phyloP scores from a whole-genome alignment of 306 rosid species.

The Astragalus glycyphyllos region DNA sequence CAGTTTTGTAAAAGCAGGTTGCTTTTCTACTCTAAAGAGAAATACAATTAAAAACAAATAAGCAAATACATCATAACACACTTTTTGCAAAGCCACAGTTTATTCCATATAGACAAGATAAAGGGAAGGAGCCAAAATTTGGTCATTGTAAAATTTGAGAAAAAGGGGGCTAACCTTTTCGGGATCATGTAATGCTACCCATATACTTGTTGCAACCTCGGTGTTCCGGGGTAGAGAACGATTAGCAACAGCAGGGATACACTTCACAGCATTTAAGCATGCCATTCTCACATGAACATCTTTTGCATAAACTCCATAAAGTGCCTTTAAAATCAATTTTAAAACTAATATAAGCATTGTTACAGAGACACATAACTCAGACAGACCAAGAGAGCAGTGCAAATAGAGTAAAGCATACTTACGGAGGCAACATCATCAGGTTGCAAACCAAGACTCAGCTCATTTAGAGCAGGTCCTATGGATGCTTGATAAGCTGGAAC shows the following conservation, averaged over 20 bases:
- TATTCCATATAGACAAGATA: not conserved
- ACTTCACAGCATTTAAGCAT: constrained; percentile 87
- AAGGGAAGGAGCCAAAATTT: constrained; percentile 15
- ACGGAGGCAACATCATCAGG: constrained; percentile 87
- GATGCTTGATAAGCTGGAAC: constrained; percentile 84
- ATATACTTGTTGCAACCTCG: constrained; percentile 88
- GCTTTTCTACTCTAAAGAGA: not conserved
- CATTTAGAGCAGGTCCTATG: constrained; percentile 90
- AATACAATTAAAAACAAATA: not conserved
- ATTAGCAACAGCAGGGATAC: constrained; percentile 85
- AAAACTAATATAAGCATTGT: constrained; percentile 32
- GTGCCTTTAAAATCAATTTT: constrained; percentile 69
- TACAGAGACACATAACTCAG: not conserved
- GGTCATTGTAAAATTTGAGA: not conserved
- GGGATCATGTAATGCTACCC: constrained; percentile 95
- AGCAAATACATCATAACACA: constrained; percentile 10
- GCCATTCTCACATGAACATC: constrained; percentile 95
- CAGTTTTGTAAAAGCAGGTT: not conserved
- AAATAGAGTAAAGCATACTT: constrained; percentile 46
- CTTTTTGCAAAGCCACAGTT: not conserved
- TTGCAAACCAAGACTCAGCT: constrained; percentile 88
- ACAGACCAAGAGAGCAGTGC: constrained; percentile 27
- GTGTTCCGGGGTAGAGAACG: constrained; percentile 71
- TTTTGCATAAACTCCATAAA: constrained; percentile 88
- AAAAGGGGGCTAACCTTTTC: constrained; percentile 71